A percentile compares a stretch with the other conserved stretches of the same genome.
Evolutionary conservation across 2,329 filamentous ascomycete genomes (phyloP).

Genomic region (Alternaria ethzedia): DNA sequence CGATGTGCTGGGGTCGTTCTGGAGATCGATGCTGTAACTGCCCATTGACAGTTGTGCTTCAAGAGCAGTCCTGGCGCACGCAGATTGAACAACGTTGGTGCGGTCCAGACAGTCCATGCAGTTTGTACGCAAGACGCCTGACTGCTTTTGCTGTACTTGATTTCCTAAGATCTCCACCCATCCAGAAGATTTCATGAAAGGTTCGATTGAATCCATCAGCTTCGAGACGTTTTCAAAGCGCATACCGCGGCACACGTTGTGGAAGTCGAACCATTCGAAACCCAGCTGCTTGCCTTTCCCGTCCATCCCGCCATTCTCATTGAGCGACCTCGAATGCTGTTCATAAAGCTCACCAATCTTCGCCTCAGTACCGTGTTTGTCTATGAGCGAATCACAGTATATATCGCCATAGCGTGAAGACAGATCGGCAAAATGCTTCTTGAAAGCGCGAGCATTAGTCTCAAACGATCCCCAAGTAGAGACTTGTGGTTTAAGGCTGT

Average conservation of each 20-base stretch:
- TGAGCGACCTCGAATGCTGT: constrained; percentile 69
- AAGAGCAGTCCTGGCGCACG: constrained; percentile 81
- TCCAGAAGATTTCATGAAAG: constrained; percentile 71
- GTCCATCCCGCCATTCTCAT: constrained; percentile 62
- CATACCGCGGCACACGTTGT: constrained; percentile 91
- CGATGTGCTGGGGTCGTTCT: constrained; percentile 77
- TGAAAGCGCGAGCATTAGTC: constrained; percentile 79
- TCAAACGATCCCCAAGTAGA: constrained; percentile 80
- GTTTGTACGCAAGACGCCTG: constrained; percentile 86
- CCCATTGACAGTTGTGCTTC: constrained; percentile 79
- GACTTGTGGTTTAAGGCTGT: constrained; percentile 87
- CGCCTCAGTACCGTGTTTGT: constrained; percentile 83
- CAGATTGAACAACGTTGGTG: constrained; percentile 95
- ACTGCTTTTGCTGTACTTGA: constrained; percentile 60
- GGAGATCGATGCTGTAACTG: constrained; percentile 75
- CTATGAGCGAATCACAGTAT: constrained; percentile 83
- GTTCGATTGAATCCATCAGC: constrained; percentile 73
- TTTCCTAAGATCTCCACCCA: constrained; percentile 68
- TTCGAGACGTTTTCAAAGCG: constrained; percentile 93
- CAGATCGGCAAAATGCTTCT: constrained; percentile 77
- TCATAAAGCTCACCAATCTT: constrained; percentile 81
- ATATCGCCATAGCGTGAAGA: constrained; percentile 74
- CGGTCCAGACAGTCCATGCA: constrained; percentile 99
- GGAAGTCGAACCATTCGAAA: constrained; percentile 99
- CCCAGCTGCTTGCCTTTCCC: constrained; percentile 58